Evolutionary conservation across 352 stramenopile species (phyloP).

Genomic region (Phytophthora chlamydospora): DNA sequence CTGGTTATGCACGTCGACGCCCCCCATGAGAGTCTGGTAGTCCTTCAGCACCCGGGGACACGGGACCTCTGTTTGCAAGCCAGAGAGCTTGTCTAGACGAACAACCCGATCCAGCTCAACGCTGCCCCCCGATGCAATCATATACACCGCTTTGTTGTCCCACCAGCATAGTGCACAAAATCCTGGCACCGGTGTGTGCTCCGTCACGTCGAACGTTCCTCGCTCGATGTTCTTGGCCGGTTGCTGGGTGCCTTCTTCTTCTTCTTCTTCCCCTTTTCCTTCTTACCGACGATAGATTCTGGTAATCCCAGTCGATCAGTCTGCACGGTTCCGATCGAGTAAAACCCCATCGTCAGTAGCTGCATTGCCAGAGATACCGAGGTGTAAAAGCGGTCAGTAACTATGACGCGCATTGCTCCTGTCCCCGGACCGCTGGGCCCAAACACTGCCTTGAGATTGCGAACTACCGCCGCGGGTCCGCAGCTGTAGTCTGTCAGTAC

Average conservation of each 20-base stretch:
- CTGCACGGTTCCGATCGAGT: constrained; percentile 5
- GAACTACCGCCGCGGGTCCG: no score
- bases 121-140: constrained; percentile 8
- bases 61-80: background rate
- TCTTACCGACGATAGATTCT: background rate
- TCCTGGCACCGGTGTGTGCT: background rate
- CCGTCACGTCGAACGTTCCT: background rate
- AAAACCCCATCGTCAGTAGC: constrained; percentile 5
- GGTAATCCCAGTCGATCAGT: background rate
- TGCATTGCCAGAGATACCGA: constrained; percentile 5
- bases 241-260: background rate
- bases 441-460: no score
- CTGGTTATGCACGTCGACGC: constrained; percentile 7
- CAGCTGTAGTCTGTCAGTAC: background rate
- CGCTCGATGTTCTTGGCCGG: background rate
- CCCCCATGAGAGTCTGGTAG: constrained; percentile 2
- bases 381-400: constrained; percentile 8
- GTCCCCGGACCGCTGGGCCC: no score
- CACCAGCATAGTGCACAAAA: background rate
- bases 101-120: constrained; percentile 8
- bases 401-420: constrained; percentile 11
- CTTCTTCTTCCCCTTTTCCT: constrained; percentile 7
- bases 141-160: constrained; percentile 11
- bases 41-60: background rate
- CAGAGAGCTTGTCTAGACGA: background rate